Base-by-base conservation (phyloP, 2,329 filamentous ascomycete species). In the Claviceps paspali region DNA sequence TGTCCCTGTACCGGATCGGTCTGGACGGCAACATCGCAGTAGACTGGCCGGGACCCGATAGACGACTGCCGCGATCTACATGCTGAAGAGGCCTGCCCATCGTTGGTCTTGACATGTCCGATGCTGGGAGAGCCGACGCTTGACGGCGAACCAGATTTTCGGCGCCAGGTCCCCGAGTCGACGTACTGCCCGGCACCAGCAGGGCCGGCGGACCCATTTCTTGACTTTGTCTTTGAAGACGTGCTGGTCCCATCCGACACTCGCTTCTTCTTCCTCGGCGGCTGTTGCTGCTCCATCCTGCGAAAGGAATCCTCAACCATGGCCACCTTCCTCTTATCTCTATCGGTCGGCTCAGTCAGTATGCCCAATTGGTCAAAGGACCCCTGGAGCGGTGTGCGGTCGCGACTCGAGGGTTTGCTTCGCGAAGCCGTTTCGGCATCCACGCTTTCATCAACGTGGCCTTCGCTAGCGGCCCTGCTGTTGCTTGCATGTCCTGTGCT, bases 321-420 rank as follows among this genome's bases (percentile, higher is more conserved):
- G 15, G 73, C 70, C 9, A 79, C 67, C 46, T 80, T 80, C 26
- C 76, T 63, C 55, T 80, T 79, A 43, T 80, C 76, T 22, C 76
- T 67, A 44, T 79, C 74, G 1, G 76, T 78, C 6, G 69, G 71
- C 43, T 76, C 74, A 0, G 73, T 78, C 39, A 77, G 56, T 46
- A 77, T 75, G 4, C 69, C 70, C 1, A 71, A 53, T 8, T 71
- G 70, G 36, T 78, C 67, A 39, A 73, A 68, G 0, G 72, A 71
- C 19, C 74, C 76, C 47, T 76, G 69, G 12, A 65, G 55, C 2
- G 77, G 77, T 3, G 77, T 80, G 45, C 73, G 63, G 45, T 82
- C 77, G 38, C 77, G 69, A 48, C 76, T 81, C 0, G 71, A 66
- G 8, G 76, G 73, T 49, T 82, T 82, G 59, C 75, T 78, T 42